Evolutionary conservation across 75 land plant species (phyloP).

Genomic region (Sequoia sempervirens): DNA sequence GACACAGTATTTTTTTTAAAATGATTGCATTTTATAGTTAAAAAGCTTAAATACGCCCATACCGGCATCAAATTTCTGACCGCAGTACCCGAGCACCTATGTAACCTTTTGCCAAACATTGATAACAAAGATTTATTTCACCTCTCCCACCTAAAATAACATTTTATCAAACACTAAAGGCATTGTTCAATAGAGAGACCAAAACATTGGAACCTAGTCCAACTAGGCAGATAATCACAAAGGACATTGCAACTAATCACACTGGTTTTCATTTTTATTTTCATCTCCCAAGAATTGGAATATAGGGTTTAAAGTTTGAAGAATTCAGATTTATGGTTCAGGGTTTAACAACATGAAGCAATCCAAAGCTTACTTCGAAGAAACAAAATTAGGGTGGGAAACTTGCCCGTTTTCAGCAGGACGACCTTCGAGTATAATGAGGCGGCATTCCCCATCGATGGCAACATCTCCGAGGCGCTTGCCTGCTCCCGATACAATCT

Average conservation of each 20-base stretch:
- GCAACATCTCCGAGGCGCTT: constrained; percentile 59
- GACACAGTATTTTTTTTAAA: too few species aligned
- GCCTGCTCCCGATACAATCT: constrained; percentile 56
- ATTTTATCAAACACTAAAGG: too few species aligned
- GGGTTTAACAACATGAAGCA: background rate
- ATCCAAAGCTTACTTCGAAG: background rate
- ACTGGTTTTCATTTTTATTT: background rate
- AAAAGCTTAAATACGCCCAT: too few species aligned
- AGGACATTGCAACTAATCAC: too few species aligned
- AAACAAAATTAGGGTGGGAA: background rate
- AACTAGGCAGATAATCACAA: too few species aligned
- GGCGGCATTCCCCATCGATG: constrained; percentile 44
- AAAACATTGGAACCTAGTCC: too few species aligned
- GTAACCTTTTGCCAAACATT: background rate
- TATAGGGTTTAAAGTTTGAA: background rate
- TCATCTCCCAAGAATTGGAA: background rate
- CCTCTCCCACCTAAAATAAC: too few species aligned
- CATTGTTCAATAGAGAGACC: too few species aligned
- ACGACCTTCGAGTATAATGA: constrained; percentile 66
- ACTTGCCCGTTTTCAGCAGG: constrained; percentile 70
- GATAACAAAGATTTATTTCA: background rate
- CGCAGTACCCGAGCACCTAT: background rate
- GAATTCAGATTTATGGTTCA: background rate
- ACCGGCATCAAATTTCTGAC: too few species aligned
- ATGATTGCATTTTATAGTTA: too few species aligned